Conservation (phyloP, 805 yeast genomes). For the Kuraishia piskuri region DNA sequence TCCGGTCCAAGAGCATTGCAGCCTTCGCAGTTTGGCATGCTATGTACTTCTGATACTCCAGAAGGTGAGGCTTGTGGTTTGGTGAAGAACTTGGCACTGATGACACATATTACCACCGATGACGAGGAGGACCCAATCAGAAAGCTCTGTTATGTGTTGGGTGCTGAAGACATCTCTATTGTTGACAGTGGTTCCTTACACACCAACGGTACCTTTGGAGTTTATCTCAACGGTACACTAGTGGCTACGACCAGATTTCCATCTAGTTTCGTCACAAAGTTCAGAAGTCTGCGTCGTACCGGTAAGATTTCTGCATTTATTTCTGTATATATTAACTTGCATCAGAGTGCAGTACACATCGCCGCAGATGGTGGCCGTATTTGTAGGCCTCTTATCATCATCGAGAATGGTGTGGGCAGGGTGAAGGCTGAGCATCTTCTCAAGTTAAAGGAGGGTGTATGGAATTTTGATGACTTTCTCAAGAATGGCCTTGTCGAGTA, state of each 20-base stretch:
- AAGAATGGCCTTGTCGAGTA: constrained; percentile 86
- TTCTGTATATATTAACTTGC: constrained; percentile 82
- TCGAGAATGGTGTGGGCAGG: constrained; percentile 58
- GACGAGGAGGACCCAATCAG: constrained; percentile 90
- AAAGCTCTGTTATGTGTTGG: constrained; percentile 68
- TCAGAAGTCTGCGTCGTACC: constrained; percentile 73
- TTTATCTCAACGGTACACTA: constrained; percentile 89
- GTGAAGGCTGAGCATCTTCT: constrained; percentile 67
- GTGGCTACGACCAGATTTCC: constrained; percentile 88
- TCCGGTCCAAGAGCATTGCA: constrained; percentile 98
- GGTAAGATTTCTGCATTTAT: constrained; percentile 87
- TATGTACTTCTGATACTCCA: constrained; percentile 97
- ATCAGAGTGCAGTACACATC: constrained; percentile 89
- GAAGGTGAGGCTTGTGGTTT: constrained; percentile 99
- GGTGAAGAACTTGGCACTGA: constrained; percentile 91
- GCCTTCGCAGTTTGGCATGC: constrained; percentile 98
- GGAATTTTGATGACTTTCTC: constrained; percentile 90
- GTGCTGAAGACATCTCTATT: constrained; percentile 79
- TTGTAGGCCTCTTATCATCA: constrained; percentile 92
- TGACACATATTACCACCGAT: constrained; percentile 98
- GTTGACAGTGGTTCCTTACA: constrained; percentile 82
- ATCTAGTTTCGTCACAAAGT: constrained; percentile 65
- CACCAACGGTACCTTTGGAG: constrained; percentile 69
- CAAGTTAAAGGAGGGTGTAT: constrained; percentile 53
- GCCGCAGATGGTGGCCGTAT: constrained; percentile 99